A percentile compares a stretch with the other conserved stretches of the same genome.
Evolutionary conservation across 2,329 filamentous ascomycete genomes (phyloP).

Genomic region (Colletotrichum graminicola): DNA sequence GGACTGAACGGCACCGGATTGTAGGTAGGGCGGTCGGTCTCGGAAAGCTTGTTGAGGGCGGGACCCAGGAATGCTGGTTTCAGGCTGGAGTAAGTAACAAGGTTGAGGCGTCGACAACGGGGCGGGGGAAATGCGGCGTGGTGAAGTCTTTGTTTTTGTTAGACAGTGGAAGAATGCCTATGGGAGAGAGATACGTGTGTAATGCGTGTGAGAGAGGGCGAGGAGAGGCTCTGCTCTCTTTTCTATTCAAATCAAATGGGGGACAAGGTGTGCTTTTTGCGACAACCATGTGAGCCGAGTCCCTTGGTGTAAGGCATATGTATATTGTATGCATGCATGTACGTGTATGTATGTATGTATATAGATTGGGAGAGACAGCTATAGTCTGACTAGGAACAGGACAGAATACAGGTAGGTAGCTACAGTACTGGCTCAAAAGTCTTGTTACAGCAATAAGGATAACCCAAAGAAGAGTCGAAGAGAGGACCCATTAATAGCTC

Average conservation of each 20-base stretch:
- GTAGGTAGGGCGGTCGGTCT: conserved; percentile 28
- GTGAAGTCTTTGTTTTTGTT: not conserved
- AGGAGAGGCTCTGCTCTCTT: not conserved
- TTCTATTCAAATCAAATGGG: not conserved
- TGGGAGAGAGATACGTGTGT: not conserved
- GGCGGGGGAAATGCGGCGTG: not conserved
- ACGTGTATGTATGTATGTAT: not conserved
- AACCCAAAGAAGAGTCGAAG: too few relatives aligned
- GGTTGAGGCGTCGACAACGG: conserved; percentile 26
- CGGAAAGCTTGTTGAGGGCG: conserved; percentile 27
- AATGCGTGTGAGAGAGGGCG: too few relatives aligned
- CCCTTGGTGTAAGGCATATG: too few relatives aligned
- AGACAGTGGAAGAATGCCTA: not conserved
- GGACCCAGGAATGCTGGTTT: conserved; percentile 34
- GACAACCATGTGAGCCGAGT: not conserved
- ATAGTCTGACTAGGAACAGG: not conserved
- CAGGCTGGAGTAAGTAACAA: conserved; percentile 25
- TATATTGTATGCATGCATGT: too few relatives aligned
- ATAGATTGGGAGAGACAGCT: not conserved
- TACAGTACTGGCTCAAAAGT: too few relatives aligned
- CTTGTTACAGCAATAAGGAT: too few relatives aligned
- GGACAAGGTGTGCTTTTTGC: conserved; percentile 21
- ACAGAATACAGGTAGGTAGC: not conserved
- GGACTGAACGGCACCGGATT: conserved; percentile 19
- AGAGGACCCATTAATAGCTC: too few relatives aligned